Evolutionary conservation across 2,329 filamentous ascomycete species (phyloP).

Genomic region (Aureobasidium subglaciale): DNA sequence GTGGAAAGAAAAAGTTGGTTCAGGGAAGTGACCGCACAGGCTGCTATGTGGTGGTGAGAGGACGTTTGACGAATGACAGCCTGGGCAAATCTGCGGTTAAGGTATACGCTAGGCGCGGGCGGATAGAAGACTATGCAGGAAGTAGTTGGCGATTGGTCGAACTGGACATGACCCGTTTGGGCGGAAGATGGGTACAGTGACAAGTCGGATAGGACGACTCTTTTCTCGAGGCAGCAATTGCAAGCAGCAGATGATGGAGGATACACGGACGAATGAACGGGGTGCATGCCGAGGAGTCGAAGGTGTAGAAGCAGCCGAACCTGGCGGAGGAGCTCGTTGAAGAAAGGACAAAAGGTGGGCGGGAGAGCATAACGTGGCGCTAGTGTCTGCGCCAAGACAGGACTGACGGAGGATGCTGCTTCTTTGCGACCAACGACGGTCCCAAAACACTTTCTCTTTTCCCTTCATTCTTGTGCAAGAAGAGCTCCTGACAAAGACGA

Average conservation of each 20-base stretch:
- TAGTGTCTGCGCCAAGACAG: slow-evolving; percentile 8
- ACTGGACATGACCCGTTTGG: slow-evolving; percentile 7
- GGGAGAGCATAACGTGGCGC: background rate
- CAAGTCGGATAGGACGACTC: background rate
- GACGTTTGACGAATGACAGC: slow-evolving; percentile 12
- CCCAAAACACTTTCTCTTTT: slow-evolving; percentile 6
- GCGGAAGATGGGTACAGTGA: background rate
- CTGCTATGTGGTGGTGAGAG: slow-evolving; percentile 1
- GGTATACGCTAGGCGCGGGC: slow-evolving; percentile 4
- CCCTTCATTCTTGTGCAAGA: background rate
- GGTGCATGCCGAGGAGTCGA: background rate
- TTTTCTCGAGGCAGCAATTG: background rate
- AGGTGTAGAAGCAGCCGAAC: background rate
- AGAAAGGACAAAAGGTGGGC: background rate
- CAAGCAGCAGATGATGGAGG: no score
- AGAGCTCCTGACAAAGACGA: slow-evolving; percentile 15
- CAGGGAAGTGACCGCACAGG: slow-evolving; percentile 3
- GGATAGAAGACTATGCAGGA: background rate
- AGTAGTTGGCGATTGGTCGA: slow-evolving; percentile 6
- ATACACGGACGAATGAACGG: background rate
- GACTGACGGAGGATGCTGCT: slow-evolving; percentile 9
- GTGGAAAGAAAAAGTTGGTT: slow-evolving; percentile 7
- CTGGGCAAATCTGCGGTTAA: slow-evolving; percentile 7
- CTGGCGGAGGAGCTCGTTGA: background rate
- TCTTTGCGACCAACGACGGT: slow-evolving; percentile 2